phyloP scores from a whole-genome alignment of 2,329 filamentous ascomycete species.

The Anthostomella pinea region DNA sequence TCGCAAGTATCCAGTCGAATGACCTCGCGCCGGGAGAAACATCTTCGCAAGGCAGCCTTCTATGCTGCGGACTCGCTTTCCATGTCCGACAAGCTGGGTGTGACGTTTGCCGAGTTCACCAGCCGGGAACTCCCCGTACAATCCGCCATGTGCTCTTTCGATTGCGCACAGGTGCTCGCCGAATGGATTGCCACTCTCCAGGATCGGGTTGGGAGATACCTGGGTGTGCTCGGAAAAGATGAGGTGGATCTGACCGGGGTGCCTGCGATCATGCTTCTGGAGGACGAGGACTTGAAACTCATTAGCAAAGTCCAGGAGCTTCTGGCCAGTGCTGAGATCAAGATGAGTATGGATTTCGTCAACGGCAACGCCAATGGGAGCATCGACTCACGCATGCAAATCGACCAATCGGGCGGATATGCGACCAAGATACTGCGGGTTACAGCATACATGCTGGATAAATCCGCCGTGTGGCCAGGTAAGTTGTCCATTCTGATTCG shows the following conservation, averaged over 20 bases:
- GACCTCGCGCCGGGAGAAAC: constrained; percentile 74
- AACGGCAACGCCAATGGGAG: constrained; percentile 47
- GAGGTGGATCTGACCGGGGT: constrained; percentile 76
- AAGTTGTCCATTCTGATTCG: constrained; percentile 34
- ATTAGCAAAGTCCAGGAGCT: constrained; percentile 80
- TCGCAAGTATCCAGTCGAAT: constrained; percentile 36
- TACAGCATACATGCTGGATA: constrained; percentile 83
- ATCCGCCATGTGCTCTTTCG: constrained; percentile 87
- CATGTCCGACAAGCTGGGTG: constrained; percentile 82
- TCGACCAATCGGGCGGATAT: constrained; percentile 67
- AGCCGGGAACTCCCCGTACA: constrained; percentile 85
- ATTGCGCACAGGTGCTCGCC: constrained; percentile 88
- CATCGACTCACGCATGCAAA: constrained; percentile 53
- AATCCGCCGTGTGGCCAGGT: constrained; percentile 91
- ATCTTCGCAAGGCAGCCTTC: constrained; percentile 89
- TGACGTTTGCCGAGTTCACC: constrained; percentile 80
- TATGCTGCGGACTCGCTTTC: constrained; percentile 89
- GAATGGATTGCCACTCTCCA: constrained; percentile 95
- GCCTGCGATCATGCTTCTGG: constrained; percentile 83
- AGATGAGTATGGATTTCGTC: constrained; percentile 61
- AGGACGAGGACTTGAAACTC: constrained; percentile 87
- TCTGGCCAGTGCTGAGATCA: constrained; percentile 71
- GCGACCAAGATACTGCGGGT: constrained; percentile 81
- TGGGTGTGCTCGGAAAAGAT: constrained; percentile 83
- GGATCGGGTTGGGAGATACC: constrained; percentile 84